Base-by-base conservation (phyloP, 257 asterid species). In the Thymus quinquecostatus region DNA sequence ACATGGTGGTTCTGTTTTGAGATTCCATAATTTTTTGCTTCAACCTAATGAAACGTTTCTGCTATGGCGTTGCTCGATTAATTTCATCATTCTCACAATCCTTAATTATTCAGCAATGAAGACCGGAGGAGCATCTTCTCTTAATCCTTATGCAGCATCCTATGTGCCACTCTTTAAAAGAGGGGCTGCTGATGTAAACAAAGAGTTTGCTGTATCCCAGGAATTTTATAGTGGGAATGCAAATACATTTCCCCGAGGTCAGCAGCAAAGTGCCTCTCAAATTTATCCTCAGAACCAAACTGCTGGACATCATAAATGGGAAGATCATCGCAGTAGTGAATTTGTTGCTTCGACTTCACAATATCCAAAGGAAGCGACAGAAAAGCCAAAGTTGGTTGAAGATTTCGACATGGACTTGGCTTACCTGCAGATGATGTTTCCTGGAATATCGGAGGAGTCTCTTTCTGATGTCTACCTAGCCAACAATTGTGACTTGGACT, bases 61-160 rank as follows among this genome's bases (percentile, higher is more conserved):
- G 49, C 38, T 44, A 6, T 66, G 66, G 40, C 6, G 4, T 30
- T 10, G 49, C 7, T 32, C 10, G 48, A 73, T 55, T 57, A 34
- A 55, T 30, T 68, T 34, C 32, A 47, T 27, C 43, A 34, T 49
- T 70, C 47, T 9, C 41, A 14, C 55, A 58, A 51, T 70, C 71
- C 30, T 64, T 71, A 49, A 44, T 70, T 70, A 82, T 74, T 69
- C 82, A 80, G 80, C 78, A 67, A 89, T 92, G 98, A 88, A 78
- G 90, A n/a, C 84, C 14, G 86, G 88, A 33, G 85, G 87, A 70
- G 10, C 82, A 53, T 89, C 97, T 51, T 66, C 92, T 61, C 73
- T 92, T 77, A 89, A 92, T 69, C 97, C 98, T 34, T 80, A 82
- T 78, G 98, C 98, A 69, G 86, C 87, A 68, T 79, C 96, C 33